phyloP scores from a whole-genome alignment of 2,329 filamentous ascomycete species.

The Fusarium coffeatum region DNA sequence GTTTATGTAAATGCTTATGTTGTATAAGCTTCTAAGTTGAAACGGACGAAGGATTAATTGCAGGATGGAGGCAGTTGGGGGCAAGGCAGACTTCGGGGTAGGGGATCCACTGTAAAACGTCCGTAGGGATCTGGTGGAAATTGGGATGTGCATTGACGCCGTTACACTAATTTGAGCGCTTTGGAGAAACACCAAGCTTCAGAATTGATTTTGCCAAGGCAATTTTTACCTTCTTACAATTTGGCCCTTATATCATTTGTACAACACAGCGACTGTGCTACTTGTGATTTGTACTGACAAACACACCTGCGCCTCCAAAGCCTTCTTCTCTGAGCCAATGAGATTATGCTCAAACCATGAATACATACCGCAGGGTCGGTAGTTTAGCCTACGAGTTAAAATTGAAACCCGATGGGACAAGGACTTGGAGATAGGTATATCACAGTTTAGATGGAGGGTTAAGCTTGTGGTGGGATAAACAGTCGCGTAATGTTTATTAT shows the following conservation, averaged over 20 bases:
- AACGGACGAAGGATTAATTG: background rate
- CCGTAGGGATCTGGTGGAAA: background rate
- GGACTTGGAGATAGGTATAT: no score
- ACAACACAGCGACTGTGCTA: background rate
- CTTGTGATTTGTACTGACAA: no score
- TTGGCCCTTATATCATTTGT: fast-evolving
- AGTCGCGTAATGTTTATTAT: background rate
- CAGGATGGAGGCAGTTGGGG: background rate
- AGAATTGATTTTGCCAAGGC: no score
- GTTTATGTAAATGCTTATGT: background rate
- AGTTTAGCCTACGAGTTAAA: no score
- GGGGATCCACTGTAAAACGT: background rate
- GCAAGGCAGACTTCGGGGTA: background rate
- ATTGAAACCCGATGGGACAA: no score
- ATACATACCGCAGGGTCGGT: no score
- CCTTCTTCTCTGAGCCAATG: no score
- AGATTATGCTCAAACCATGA: no score
- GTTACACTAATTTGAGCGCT: background rate
- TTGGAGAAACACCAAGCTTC: no score
- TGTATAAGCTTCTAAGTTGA: background rate
- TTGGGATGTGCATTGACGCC: background rate
- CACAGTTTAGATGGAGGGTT: no score
- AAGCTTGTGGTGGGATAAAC: background rate
- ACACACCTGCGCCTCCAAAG: no score
- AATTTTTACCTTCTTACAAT: no score